Conservation (phyloP, 306 rosid species). For the Oxytropis ochrocephala region DNA sequence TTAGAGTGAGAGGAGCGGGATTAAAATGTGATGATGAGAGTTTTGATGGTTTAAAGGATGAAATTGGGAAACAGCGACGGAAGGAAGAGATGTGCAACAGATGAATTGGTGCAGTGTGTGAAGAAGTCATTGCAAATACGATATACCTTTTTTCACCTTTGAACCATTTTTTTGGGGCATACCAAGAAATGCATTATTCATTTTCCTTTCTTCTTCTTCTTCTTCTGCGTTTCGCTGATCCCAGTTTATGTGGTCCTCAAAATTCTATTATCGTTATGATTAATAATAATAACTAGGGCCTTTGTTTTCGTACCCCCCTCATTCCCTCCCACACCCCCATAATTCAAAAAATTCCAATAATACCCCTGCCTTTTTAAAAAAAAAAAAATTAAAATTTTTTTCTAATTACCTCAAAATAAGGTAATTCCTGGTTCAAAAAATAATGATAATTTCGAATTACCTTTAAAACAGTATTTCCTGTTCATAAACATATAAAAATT, state of each 20-base stretch:
- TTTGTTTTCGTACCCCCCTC: too few species aligned
- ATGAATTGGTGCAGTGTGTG: slow-evolving; percentile 14
- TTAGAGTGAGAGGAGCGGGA: slow-evolving; percentile 12
- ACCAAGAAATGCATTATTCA: not conserved
- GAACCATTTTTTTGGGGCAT: not conserved
- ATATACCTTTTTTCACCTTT: not conserved
- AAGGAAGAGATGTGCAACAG: slow-evolving; percentile 9
- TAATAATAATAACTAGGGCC: too few species aligned
- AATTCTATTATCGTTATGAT: not conserved
- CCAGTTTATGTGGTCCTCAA: not conserved
- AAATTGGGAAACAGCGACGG: slow-evolving; percentile 13
- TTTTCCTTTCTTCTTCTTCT: too few species aligned
- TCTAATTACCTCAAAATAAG: too few species aligned
- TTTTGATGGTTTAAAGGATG: slow-evolving; percentile 23
- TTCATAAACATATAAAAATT: too few species aligned
- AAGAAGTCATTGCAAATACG: slow-evolving; percentile 27
- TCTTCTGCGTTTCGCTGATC: not conserved
- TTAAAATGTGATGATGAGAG: slow-evolving; percentile 3
- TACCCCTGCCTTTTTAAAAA: too few species aligned
- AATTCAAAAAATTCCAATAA: too few species aligned
- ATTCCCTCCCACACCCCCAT: too few species aligned
- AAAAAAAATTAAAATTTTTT: too few species aligned
- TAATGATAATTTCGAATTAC: too few species aligned
- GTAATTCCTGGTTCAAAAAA: too few species aligned
- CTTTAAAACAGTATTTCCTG: too few species aligned